phyloP scores from a whole-genome alignment of 177 flowering plant species.

The Telopea speciosissima region DNA sequence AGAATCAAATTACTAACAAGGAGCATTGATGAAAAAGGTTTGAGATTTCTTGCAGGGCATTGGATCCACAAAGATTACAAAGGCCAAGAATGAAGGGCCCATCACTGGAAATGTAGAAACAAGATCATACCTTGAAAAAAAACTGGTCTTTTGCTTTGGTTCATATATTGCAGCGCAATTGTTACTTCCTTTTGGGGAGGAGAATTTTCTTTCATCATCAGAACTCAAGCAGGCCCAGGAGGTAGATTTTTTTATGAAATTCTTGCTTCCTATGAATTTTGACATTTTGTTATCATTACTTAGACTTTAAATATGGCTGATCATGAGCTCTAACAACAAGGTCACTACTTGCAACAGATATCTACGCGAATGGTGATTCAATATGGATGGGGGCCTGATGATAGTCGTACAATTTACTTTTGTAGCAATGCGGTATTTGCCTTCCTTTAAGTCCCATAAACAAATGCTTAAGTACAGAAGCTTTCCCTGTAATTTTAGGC shows the following conservation, averaged over 20 bases:
- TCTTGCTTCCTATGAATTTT: slow-evolving; percentile 3
- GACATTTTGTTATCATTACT: neutral
- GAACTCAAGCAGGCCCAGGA: slow-evolving; percentile 87
- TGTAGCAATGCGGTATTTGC: slow-evolving; percentile 62
- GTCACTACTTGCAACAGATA: slow-evolving; percentile 48
- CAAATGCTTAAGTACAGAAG: neutral
- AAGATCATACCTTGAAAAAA: slow-evolving; percentile 86
- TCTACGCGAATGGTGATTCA: slow-evolving; percentile 94
- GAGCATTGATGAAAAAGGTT: slow-evolving; percentile 8
- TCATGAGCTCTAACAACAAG: slow-evolving; percentile 8
- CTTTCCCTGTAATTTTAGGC: neutral
- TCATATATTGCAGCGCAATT: slow-evolving; percentile 80
- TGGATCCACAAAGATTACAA: slow-evolving; percentile 89
- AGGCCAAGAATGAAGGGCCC: slow-evolving; percentile 63
- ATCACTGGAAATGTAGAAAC: slow-evolving; percentile 69
- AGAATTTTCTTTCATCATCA: slow-evolving; percentile 66
- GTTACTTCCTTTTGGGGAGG: slow-evolving; percentile 90
- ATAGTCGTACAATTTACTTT: slow-evolving; percentile 72
- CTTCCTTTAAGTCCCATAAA: neutral
- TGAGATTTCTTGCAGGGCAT: slow-evolving; percentile 50
- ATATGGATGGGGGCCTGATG: slow-evolving; percentile 98
- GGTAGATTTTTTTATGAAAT: slow-evolving; percentile 35
- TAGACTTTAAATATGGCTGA: neutral
- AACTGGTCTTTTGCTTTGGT: slow-evolving; percentile 95
- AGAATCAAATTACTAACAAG: neutral